Evolutionary conservation across 768 basidiomycete species (phyloP).

Genomic region (Suillus plorans): DNA sequence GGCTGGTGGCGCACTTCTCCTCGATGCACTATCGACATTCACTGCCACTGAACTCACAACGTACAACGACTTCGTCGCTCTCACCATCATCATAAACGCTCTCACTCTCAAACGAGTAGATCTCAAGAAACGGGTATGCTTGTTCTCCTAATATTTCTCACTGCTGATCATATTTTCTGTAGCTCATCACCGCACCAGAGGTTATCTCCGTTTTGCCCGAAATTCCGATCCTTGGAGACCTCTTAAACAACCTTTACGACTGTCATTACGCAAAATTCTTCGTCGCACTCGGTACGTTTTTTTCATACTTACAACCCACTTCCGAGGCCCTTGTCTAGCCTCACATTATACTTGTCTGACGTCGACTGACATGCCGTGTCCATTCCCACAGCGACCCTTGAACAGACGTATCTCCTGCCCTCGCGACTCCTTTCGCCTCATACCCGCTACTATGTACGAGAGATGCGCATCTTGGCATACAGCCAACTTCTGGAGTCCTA

Average conservation of each 20-base stretch:
- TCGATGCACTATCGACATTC: constrained; percentile 92
- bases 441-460: constrained; percentile 86
- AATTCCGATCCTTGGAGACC: constrained; percentile 77
- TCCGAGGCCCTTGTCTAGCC: constrained; percentile 3
- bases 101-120: constrained; percentile 80
- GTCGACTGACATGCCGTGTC: not conserved
- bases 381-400: constrained; percentile 67
- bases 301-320: not conserved
- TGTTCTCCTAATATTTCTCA: not conserved
- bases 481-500: constrained; percentile 90
- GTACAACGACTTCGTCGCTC: constrained; percentile 87
- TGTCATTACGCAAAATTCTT: constrained; percentile 97
- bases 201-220: constrained; percentile 84
- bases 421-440: constrained; percentile 86
- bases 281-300: constrained; percentile 68
- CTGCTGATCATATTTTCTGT: constrained; percentile 10
- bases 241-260: constrained; percentile 86
- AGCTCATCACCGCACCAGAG: constrained; percentile 88
- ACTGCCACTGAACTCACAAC: constrained; percentile 87
- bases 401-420: constrained; percentile 84
- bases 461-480: constrained; percentile 96
- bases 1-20: constrained; percentile 77
- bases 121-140: constrained; percentile 81
- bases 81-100: constrained; percentile 79
- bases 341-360: constrained; percentile 11